Evolutionary conservation across 2,329 filamentous ascomycete species (phyloP).

Genomic region (Aphanocladium album): DNA sequence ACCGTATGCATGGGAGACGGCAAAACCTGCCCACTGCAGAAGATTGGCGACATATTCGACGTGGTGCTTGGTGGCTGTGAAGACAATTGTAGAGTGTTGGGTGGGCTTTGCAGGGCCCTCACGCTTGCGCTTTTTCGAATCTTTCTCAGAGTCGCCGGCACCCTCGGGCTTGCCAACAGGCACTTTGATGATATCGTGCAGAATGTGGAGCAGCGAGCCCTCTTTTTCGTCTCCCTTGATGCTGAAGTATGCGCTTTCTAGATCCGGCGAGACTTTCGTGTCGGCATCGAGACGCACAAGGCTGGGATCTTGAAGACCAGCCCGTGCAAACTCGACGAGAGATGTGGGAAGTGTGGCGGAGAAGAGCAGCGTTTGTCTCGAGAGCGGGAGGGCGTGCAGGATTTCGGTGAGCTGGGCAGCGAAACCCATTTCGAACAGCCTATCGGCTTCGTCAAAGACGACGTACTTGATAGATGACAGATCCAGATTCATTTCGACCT

Average conservation of each 20-base stretch:
- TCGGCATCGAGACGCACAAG: constrained; percentile 89
- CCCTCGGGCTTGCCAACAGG: constrained; percentile 60
- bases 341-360: constrained; percentile 93
- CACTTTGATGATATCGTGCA: constrained; percentile 90
- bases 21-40: constrained; percentile 76
- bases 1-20: constrained; percentile 91
- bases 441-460: constrained; percentile 96
- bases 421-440: constrained; percentile 98
- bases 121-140: constrained; percentile 69
- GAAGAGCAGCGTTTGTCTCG: constrained; percentile 86
- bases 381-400: constrained; percentile 76
- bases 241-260: constrained; percentile 93
- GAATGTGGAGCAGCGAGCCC: constrained; percentile 79
- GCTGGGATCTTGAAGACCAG: constrained; percentile 86
- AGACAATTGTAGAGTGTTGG: constrained; percentile 89
- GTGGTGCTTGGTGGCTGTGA: constrained; percentile 92
- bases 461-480: constrained; percentile 89
- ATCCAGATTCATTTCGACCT: constrained; percentile 92
- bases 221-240: constrained; percentile 93
- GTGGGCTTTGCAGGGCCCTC: constrained; percentile 63
- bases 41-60: constrained; percentile 86
- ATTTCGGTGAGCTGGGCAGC: constrained; percentile 90
- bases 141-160: constrained; percentile 40
- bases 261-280: constrained; percentile 89
- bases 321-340: constrained; percentile 90